Conservation (phyloP, 306 rosid species). For the Castanospermum australe region DNA sequence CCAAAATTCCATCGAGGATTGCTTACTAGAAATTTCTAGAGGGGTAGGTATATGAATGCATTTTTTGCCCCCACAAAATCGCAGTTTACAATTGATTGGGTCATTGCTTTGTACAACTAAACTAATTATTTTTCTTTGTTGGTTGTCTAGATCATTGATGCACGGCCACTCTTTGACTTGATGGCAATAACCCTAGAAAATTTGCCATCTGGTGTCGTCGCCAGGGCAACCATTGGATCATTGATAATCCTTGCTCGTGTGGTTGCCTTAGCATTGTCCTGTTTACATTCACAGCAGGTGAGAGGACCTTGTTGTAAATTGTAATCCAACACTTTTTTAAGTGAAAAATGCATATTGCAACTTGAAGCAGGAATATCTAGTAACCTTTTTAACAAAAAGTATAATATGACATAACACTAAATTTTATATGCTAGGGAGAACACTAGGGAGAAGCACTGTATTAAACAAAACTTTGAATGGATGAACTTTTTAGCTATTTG, state of each 20-base stretch:
- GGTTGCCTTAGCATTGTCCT: slow-evolving; percentile 56
- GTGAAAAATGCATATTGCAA: background rate
- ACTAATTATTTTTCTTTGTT: slow-evolving; percentile 17
- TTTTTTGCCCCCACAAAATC: background rate
- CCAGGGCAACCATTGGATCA: slow-evolving; percentile 78
- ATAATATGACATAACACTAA: background rate
- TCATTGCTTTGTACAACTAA: slow-evolving; percentile 22
- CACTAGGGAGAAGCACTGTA: background rate
- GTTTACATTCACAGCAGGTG: slow-evolving; percentile 70
- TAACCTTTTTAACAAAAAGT: background rate
- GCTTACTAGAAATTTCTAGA: slow-evolving; percentile 81
- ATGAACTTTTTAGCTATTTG: background rate
- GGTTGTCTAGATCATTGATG: slow-evolving; percentile 74
- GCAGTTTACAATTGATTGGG: background rate
- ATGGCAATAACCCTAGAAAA: slow-evolving; percentile 86
- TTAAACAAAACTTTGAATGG: background rate
- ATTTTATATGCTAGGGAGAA: background rate
- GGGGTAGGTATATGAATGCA: slow-evolving; percentile 53
- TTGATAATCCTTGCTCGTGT: slow-evolving; percentile 73
- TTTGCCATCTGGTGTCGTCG: slow-evolving; percentile 73
- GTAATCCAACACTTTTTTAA: background rate
- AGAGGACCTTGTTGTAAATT: slow-evolving; percentile 14
- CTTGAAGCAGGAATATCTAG: background rate
- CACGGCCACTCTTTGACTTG: slow-evolving; percentile 73
- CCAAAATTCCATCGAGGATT: slow-evolving; percentile 82